Evolutionary conservation across 148 eudicot genomes (phyloP), one percentile per base, ranked within the genome.

Genomic region (Amaranthus hypochondriacus): DNA sequence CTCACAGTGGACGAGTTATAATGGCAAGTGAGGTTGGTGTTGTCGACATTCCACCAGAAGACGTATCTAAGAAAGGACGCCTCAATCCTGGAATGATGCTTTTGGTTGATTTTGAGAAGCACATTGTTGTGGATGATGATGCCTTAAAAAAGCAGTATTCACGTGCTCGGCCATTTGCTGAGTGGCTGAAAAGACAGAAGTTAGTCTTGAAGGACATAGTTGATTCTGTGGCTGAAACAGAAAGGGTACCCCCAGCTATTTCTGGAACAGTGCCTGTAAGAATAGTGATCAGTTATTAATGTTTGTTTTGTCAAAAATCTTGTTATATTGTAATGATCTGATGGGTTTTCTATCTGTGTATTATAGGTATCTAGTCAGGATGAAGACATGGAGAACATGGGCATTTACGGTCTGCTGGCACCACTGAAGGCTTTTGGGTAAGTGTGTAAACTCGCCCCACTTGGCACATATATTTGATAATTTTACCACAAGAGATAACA

Each of bases 21-120:
- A 96, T 96, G 99, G 99, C 99, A 18, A 96, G 99, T 83, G 99
- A 96, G 83, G 99, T 96, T 58, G 99, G 99, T 71, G 99, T 96
- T 13, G 99, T 92, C n/a, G 99, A 96, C 67, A 83, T 92, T 75
- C 88, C 96, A 73, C 92, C 99, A 10, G 94, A 92, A 75, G 99
- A 96, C 77, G 99, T 96, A 46, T 76, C 84, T 62, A 89, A 91
- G 83, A 96, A 96, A 83, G 99, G 99, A 65, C 90, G 99, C 78
- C 88, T 96, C 76, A 96, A 92, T 72, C 99, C 99, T 79, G 99
- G 99, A 54, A 92, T 96, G 99, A 96, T 96, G 99, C 99, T 96
- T 86, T 85, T 96, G 67, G 99, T 96, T 63, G 99, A 96, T 80
- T 96, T 96, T 68, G 99, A 92, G 71, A 96, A 96, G 53, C 97